Conservation (phyloP, 257 asterid genomes). For the Solanum medicagineum region DNA sequence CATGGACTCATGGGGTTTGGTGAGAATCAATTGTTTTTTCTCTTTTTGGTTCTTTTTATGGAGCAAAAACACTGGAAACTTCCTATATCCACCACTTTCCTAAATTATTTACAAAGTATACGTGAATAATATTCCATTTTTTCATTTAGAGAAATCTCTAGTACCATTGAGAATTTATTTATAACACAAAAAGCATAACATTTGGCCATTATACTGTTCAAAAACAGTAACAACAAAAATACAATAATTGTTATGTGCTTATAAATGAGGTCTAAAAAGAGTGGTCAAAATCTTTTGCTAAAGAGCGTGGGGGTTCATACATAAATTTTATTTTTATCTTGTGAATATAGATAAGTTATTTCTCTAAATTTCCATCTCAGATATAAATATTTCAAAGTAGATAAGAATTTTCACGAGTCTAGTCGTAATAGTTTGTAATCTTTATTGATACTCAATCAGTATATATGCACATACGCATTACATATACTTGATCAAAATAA, state of each 20-base stretch:
- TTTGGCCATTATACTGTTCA: background rate
- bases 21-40: background rate
- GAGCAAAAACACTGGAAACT: background rate
- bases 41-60: background rate
- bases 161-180: background rate
- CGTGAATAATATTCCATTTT: background rate
- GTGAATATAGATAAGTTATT: rapidly evolving
- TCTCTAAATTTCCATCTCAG: rapidly evolving
- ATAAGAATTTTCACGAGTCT: too few species aligned
- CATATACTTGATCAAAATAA: background rate
- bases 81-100: background rate
- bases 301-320: too few species aligned
- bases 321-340: rapidly evolving
- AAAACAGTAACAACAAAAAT: background rate
- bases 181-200: background rate
- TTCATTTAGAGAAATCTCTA: background rate
- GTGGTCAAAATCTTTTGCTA: too few species aligned
- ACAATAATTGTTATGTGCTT: background rate
- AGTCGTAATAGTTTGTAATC: background rate
- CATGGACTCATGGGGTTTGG: background rate
- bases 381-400: too few species aligned
- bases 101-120: background rate
- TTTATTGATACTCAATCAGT: background rate
- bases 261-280: background rate
- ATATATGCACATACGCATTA: background rate